Evolutionary conservation across 331 rosid genomes (phyloP).

Genomic region (Arachis monticola): DNA sequence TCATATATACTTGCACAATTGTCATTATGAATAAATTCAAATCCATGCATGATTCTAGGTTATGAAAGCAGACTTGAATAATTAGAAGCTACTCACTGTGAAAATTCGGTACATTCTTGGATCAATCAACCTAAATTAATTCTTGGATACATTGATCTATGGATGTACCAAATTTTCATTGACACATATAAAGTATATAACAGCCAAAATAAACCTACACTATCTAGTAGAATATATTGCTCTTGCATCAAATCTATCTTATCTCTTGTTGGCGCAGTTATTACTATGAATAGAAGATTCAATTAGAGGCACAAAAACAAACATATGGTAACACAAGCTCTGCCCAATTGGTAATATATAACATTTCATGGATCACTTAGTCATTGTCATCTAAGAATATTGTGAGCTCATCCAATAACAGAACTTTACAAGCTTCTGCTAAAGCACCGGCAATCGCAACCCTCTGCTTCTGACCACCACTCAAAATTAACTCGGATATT

Average conservation of each 20-base stretch:
- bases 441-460: slow-evolving; percentile 69
- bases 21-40: slow-evolving; percentile 2
- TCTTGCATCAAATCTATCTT: neutral
- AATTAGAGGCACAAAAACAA: neutral
- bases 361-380: slow-evolving; percentile 61
- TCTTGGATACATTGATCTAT: no score
- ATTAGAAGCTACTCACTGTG: neutral
- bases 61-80: neutral
- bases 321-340: slow-evolving; percentile 9
- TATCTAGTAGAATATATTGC: neutral
- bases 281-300: neutral
- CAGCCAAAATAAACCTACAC: neutral
- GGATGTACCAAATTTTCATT: no score
- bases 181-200: neutral
- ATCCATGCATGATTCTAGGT: neutral
- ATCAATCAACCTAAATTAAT: no score
- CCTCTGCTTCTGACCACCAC: slow-evolving; percentile 98
- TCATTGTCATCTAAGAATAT: slow-evolving; percentile 89
- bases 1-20: neutral
- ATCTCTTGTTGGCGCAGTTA: neutral
- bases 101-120: no score
- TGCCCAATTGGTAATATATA: slow-evolving; percentile 17
- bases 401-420: slow-evolving; percentile 87
- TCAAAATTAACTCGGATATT: slow-evolving; percentile 43
- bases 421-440: slow-evolving; percentile 91